Percentiles rank a stretch among this genome's conserved stretches.
Evolutionary conservation across 2,329 filamentous ascomycete species (phyloP).

Genomic region (Penicillium nordicum): DNA sequence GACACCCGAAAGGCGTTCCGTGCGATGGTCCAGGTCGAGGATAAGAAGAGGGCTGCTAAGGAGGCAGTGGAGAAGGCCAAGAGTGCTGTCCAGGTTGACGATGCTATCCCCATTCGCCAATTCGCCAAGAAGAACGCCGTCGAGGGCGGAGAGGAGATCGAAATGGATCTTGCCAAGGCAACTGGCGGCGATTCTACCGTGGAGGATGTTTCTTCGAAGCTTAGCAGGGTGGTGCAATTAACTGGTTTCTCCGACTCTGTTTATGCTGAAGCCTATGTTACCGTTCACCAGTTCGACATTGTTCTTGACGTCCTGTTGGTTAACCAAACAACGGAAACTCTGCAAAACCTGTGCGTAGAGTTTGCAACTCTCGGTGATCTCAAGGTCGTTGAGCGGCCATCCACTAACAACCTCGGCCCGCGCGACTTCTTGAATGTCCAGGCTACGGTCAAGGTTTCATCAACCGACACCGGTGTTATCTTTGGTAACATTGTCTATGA

Average conservation of each 20-base stretch:
- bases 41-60: constrained; percentile 95
- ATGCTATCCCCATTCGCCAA: constrained; percentile 88
- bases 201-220: constrained; percentile 88
- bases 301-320: constrained; percentile 93
- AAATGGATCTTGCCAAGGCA: constrained; percentile 86
- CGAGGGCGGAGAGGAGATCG: constrained; percentile 80
- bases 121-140: constrained; percentile 83
- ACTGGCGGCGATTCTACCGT: constrained; percentile 82
- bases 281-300: constrained; percentile 98
- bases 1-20: constrained; percentile 95
- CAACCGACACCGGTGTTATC: constrained; percentile 96
- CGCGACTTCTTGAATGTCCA: constrained; percentile 99
- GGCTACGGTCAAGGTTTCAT: constrained; percentile 97
- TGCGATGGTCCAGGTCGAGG: constrained; percentile 94
- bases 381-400: constrained; percentile 94
- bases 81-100: constrained; percentile 90
- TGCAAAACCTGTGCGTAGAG: constrained; percentile 95
- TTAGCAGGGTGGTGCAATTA: constrained; percentile 92
- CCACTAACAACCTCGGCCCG: constrained; percentile 89
- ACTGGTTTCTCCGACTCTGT: constrained; percentile 98
- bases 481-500: constrained; percentile 99
- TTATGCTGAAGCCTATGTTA: constrained; percentile 98
- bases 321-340: constrained; percentile 93
- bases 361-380: constrained; percentile 97
- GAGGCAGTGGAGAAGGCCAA: constrained; percentile 91